Evolutionary conservation across 331 rosid genomes (phyloP), one percentile per base, ranked within the genome.

Genomic region (Stylosanthes scabra): DNA sequence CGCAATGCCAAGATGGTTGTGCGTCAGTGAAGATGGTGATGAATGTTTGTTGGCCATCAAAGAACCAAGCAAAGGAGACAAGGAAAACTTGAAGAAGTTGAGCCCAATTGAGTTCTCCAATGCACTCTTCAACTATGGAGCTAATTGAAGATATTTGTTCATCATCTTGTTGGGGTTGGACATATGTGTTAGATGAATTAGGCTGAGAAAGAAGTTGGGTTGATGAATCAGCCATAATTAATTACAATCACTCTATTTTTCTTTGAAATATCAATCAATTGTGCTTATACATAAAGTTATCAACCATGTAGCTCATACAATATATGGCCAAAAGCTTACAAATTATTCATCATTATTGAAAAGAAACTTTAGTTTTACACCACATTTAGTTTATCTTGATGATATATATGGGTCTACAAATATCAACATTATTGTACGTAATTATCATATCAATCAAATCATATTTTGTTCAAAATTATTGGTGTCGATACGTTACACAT

Each of bases 21-120:
- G 71, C 70, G 8, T 79, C 66, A 1, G 79, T 72, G 75, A 79
- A 72, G 71, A 79, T 15, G 4, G 66, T 59, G 5, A 79, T 72
- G 79, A 78, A 79, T 1, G 78, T 50, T 54, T 72, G 83, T 40
- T 78, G 78, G 11, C 59, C 69, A 27, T 78, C 74, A 7, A 72
- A 71, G 74, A 59, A 8, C 78, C 78, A 79, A 58, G 70, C 31
- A 4, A 72, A 8, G 28, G 78, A 65, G 5, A 72, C 52, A 0
- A 72, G 70, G 59, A 79, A 6, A 8, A 57, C 51, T 59, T 66
- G 74, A 14, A 79, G 60, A 37, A 66, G 28, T 42, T 79, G 71
- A 16, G 75, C 6, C 44, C 10, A 61, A 5, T 16, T 79, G 52
- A 72, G 50, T 58, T 66, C 42, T 15, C 69, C 64, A 2, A 72